These are phyloP conservation scores for Gymnopus androsaceus DNA, from an alignment of 1,284 basidiomycete genomes.

Conservation along the genomic window DNA sequence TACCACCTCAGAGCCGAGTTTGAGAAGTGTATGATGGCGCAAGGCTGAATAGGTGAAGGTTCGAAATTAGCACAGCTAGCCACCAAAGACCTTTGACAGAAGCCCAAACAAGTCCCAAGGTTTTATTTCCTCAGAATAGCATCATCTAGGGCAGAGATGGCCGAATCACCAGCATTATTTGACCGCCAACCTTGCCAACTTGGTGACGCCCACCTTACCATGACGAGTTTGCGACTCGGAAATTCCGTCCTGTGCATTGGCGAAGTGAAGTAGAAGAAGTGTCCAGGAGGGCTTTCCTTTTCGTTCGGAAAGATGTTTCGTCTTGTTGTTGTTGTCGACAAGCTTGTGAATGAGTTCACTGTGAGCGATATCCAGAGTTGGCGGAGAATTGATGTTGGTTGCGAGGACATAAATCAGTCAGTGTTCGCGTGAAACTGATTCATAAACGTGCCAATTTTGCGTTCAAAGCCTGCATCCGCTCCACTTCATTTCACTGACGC, in stretches of 20 bases:
- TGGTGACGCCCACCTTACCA: not conserved
- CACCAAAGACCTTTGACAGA: not conserved
- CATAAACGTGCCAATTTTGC: slow-evolving; percentile 42
- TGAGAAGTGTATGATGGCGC: slow-evolving; percentile 36
- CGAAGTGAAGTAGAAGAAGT: not conserved
- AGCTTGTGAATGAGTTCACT: slow-evolving; percentile 51
- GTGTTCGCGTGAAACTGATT: slow-evolving; percentile 3
- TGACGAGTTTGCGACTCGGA: not conserved
- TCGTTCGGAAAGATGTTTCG: not conserved
- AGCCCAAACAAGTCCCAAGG: slow-evolving; percentile 16
- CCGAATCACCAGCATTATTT: slow-evolving; percentile 3
- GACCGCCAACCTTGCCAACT: not conserved
- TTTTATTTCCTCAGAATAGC: slow-evolving; percentile 16
- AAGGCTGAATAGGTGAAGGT: not conserved
- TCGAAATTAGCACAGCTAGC: not conserved
- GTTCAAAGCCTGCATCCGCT: slow-evolving; percentile 55
- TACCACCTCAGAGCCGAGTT: slow-evolving; percentile 49
- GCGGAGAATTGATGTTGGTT: slow-evolving; percentile 65
- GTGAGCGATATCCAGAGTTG: slow-evolving; percentile 33
- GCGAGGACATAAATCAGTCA: slow-evolving; percentile 11
- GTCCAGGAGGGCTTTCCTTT: not conserved
- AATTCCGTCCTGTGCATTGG: slow-evolving; percentile 49
- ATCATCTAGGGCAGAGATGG: not conserved
- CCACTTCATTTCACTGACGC: slow-evolving; percentile 32
- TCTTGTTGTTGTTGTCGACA: slow-evolving; percentile 40